Percentiles rank a stretch among this genome's conserved stretches.
phyloP scores from a whole-genome alignment of 768 basidiomycete genomes.

The Leccinellum rugosiceps region DNA sequence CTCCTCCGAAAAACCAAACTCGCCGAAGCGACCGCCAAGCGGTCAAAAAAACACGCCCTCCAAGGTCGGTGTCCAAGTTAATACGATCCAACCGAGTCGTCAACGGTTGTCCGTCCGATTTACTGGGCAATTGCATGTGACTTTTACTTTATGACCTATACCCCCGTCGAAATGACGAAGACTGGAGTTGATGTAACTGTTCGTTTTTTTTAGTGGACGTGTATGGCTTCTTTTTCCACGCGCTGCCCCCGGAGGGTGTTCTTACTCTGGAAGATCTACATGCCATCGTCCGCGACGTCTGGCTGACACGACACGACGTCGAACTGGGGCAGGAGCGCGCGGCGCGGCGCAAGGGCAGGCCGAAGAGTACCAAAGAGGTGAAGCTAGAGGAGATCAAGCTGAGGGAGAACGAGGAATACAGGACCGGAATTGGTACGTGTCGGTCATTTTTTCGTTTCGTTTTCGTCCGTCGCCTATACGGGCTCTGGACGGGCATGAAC shows the following conservation, averaged over 20 bases:
- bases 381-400: slow-evolving; percentile 70
- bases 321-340: slow-evolving; percentile 61
- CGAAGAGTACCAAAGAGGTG: slow-evolving; percentile 65
- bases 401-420: slow-evolving; percentile 67
- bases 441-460: slow-evolving; percentile 17
- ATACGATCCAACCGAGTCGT: neutral
- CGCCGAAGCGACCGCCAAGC: slow-evolving; percentile 50
- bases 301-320: slow-evolving; percentile 70
- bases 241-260: slow-evolving; percentile 55
- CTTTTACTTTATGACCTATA: neutral
- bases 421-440: slow-evolving; percentile 72
- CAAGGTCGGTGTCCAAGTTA: slow-evolving; percentile 38
- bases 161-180: neutral
- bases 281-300: slow-evolving; percentile 56
- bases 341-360: slow-evolving; percentile 66
- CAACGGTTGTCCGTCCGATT: neutral
- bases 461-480: neutral
- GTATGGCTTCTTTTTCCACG: slow-evolving; percentile 73
- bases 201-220: slow-evolving; percentile 49
- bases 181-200: neutral
- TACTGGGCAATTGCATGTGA: neutral
- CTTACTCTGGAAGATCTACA: slow-evolving; percentile 68
- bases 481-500: neutral
- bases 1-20: slow-evolving; percentile 70
- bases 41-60: slow-evolving; percentile 52